These are phyloP conservation scores for Omphalea diandra DNA, from an alignment of 441 rosid species.

Conservation along the genomic window DNA sequence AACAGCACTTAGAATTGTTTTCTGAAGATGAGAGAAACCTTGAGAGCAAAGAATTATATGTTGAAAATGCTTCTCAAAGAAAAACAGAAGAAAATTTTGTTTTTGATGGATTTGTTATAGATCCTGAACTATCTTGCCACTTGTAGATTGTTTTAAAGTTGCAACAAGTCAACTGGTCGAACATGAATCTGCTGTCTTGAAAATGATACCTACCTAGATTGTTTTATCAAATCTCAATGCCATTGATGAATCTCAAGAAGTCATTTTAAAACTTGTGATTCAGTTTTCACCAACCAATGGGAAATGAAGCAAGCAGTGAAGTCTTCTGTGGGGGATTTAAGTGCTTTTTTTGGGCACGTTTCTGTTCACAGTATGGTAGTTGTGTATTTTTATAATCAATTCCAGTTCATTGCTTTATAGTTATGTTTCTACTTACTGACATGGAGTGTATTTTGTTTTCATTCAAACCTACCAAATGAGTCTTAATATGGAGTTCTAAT, in stretches of 20 bases:
- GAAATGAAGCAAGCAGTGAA: too few species aligned
- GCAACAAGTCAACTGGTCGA: not conserved
- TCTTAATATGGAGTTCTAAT: too few species aligned
- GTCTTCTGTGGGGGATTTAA: too few species aligned
- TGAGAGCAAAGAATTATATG: not conserved
- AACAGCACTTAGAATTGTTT: not conserved
- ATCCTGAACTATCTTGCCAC: not conserved
- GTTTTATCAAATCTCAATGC: not conserved
- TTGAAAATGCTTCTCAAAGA: not conserved
- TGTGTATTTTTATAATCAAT: too few species aligned
- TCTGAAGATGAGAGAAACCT: not conserved
- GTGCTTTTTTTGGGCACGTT: too few species aligned
- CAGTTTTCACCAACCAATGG: not conserved
- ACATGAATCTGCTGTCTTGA: not conserved
- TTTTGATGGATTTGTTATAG: not conserved
- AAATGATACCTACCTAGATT: not conserved
- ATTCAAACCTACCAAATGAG: too few species aligned
- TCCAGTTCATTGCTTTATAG: too few species aligned
- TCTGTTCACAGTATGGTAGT: too few species aligned
- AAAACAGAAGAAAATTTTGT: not conserved
- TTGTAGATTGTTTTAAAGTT: not conserved
- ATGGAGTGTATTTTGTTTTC: too few species aligned
- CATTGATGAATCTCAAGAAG: not conserved
- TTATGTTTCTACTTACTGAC: too few species aligned
- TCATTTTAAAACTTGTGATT: not conserved